Evolutionary conservation across 2,329 filamentous ascomycete species (phyloP).

Genomic region (Fusarium sp.): DNA sequence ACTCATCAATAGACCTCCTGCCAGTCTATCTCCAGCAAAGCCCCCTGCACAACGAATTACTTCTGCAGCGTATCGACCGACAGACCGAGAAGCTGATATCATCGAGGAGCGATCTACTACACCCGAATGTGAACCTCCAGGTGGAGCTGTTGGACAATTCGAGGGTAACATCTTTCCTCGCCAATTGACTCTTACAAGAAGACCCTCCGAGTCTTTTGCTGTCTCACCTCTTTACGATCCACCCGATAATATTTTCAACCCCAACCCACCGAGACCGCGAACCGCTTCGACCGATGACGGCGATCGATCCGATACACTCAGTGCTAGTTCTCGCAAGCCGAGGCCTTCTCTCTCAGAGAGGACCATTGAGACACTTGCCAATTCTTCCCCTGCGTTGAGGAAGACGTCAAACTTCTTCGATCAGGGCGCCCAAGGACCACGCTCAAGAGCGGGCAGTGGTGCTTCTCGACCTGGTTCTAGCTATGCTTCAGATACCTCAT

Average conservation of each 20-base stretch:
- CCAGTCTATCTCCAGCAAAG: conserved; percentile 36
- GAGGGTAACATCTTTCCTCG: conserved; percentile 45
- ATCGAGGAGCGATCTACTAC: conserved; percentile 46
- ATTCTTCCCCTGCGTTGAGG: conserved; percentile 78
- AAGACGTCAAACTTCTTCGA: conserved; percentile 81
- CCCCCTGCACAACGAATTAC: conserved; percentile 31
- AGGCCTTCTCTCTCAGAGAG: conserved; percentile 80
- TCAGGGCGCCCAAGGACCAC: conserved; percentile 59
- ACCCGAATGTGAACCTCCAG: conserved; percentile 42
- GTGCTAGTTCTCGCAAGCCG: conserved; percentile 46
- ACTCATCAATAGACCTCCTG: conserved; percentile 36
- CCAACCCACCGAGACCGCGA: conserved; percentile 26
- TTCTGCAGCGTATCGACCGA: conserved; percentile 38
- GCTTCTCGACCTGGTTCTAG: conserved; percentile 67
- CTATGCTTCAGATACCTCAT: conserved; percentile 72
- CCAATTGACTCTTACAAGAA: conserved; percentile 50
- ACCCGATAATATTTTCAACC: conserved; percentile 35
- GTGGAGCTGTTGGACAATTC: conserved; percentile 37
- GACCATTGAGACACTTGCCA: conserved; percentile 85
- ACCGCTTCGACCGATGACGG: conserved; percentile 42
- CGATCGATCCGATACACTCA: conserved; percentile 38
- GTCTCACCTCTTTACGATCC: conserved; percentile 44
- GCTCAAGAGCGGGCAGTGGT: conserved; percentile 60
- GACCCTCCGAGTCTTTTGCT: conserved; percentile 48
- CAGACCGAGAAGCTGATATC: conserved; percentile 34